Evolutionary conservation across 1,139 yeast genomes (phyloP).

Genomic region (Saccharomycopsis hybrid): DNA sequence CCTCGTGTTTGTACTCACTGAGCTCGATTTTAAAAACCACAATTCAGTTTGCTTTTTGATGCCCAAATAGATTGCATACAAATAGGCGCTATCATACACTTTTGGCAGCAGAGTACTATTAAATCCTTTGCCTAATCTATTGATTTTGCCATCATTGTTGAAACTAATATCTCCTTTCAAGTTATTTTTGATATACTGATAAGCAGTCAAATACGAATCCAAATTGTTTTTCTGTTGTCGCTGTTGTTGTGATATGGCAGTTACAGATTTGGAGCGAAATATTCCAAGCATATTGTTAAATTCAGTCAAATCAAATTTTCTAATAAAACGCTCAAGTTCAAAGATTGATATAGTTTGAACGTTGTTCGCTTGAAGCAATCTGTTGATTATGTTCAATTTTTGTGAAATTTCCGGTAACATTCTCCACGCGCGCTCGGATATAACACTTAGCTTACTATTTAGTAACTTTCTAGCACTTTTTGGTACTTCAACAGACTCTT

Average conservation of each 20-base stretch:
- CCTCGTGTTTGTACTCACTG: slow-evolving; percentile 2
- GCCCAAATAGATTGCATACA: slow-evolving; percentile 13
- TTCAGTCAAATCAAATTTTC: background rate
- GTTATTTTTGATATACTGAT: slow-evolving; percentile 15
- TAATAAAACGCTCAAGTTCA: slow-evolving; percentile 2
- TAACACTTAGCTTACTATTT: slow-evolving; percentile 24
- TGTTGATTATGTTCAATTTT: slow-evolving; percentile 49
- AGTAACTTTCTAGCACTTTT: slow-evolving; percentile 25
- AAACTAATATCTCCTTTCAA: background rate
- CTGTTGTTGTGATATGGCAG: too few relatives aligned
- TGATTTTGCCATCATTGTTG: background rate
- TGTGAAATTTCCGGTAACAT: slow-evolving; percentile 31
- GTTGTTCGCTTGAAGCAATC: slow-evolving; percentile 44
- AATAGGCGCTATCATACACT: background rate
- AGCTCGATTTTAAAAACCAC: slow-evolving; percentile 5
- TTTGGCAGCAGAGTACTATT: background rate
- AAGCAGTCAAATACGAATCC: slow-evolving; percentile 24
- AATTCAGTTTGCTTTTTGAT: slow-evolving; percentile 22
- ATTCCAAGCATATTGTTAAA: slow-evolving; percentile 41
- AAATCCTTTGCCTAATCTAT: background rate
- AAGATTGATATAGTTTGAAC: slow-evolving; percentile 32
- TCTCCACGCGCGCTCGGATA: slow-evolving; percentile 31
- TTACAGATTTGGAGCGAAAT: slow-evolving; percentile 38
- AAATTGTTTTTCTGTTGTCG: slow-evolving; percentile 29
- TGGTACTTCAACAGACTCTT: slow-evolving; percentile 24